Percentiles rank a stretch among this genome's conserved stretches.
Conservation (phyloP, 2,329 filamentous ascomycete species). For the Colletotrichum trifolii region DNA sequence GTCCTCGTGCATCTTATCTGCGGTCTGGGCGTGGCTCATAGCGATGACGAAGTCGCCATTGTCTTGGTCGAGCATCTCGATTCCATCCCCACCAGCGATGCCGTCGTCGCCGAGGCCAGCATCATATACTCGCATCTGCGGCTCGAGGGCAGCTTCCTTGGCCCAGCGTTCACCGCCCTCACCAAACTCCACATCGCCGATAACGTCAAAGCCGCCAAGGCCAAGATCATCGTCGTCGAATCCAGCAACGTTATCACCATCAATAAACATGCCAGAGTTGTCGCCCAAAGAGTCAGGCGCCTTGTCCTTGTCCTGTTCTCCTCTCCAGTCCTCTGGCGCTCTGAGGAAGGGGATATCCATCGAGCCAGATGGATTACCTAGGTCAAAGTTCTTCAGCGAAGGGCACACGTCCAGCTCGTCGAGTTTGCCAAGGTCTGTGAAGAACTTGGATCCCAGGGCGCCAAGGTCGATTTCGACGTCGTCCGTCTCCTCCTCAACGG, state of each 20-base stretch:
- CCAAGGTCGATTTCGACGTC: slow-evolving; percentile 81
- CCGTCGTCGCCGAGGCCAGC: slow-evolving; percentile 67
- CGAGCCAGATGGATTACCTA: slow-evolving; percentile 86
- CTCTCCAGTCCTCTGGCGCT: slow-evolving; percentile 85
- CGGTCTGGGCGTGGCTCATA: slow-evolving; percentile 71
- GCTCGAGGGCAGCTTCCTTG: slow-evolving; percentile 85
- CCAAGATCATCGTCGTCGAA: slow-evolving; percentile 76
- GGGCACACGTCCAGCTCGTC: slow-evolving; percentile 94
- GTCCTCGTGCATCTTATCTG: slow-evolving; percentile 84
- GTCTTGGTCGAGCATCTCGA: slow-evolving; percentile 70
- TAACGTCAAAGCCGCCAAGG: slow-evolving; percentile 77
- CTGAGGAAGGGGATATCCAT: slow-evolving; percentile 93
- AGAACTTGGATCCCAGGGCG: slow-evolving; percentile 82
- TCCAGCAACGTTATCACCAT: slow-evolving; percentile 85
- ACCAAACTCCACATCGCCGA: slow-evolving; percentile 84
- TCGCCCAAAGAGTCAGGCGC: slow-evolving; percentile 67
- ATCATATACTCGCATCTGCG: slow-evolving; percentile 84
- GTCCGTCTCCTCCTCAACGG: slow-evolving; percentile 53
- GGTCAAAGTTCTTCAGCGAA: slow-evolving; percentile 91
- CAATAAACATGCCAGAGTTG: slow-evolving; percentile 83
- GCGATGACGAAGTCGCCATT: slow-evolving; percentile 82
- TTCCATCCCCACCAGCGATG: slow-evolving; percentile 64
- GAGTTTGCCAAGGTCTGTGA: slow-evolving; percentile 80
- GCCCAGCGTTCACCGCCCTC: slow-evolving; percentile 98
- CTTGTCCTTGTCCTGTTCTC: slow-evolving; percentile 74